Evolutionary conservation across 1,284 basidiomycete genomes (phyloP), one percentile per base, ranked within the genome.

Genomic region (Chiua sp.): DNA sequence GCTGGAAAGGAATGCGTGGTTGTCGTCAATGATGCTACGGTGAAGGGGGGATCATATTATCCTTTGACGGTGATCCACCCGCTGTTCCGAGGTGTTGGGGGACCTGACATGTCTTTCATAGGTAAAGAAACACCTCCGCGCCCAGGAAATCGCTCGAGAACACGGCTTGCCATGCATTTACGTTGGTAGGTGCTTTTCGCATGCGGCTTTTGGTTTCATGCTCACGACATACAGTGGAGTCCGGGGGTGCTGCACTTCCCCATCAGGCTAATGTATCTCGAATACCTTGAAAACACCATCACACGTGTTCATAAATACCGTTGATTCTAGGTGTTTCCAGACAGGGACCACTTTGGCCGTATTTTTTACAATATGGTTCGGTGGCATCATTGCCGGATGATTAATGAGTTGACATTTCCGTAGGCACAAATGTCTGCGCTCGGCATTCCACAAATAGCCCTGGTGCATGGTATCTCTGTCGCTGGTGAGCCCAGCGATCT

Each of bases 301-400:
- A 44, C 55, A 33, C 22, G 51, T 59, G 59, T 69, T 64, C 50
- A 70, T 57, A 20, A 51, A 70, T 55, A 16, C 58, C n/a, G 7
- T 26, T 26, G 18, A 60, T 42, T 28, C 47, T 60, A 84, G 81
- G 82, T 88, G 8, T 95, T 94, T 73, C 92, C 92, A 12, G 94
- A 95, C 78, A 91, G 87, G 71, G 91, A 97, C 68, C 94, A 98
- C 75, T 98, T 98, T 72, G 96, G 96, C 12, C 85, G 95, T 16
- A 98, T 98, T 73, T 98, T 98, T 77, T 98, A 96, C 75, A 98
- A 98, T 72, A 98, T 97, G 94, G 94, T 91, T 61, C 59, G 78
- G 66, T 56, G 39, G 35, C 7, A 48, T 58, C 49, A 39, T 54
- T 53, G 37, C 46, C 18, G 39, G 48, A 18, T 47, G 35, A 66